Percentiles rank a stretch among this genome's conserved stretches.
phyloP scores from a whole-genome alignment of 2,329 filamentous ascomycete species.

The Rutstroemia sydowiana region DNA sequence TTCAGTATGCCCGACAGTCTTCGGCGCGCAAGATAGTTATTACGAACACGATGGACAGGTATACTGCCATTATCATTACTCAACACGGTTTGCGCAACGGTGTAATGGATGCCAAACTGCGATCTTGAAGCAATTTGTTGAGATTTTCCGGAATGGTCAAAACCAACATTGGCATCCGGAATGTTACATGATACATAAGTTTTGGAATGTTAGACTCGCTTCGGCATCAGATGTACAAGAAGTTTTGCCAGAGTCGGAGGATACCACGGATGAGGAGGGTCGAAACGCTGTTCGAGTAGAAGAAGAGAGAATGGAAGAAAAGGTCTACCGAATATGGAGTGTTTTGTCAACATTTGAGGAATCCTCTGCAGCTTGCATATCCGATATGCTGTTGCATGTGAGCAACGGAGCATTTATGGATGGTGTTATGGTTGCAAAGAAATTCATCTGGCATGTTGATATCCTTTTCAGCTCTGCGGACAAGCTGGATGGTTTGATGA shows the following conservation, averaged over 20 bases:
- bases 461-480: constrained; percentile 86
- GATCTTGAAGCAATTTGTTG: constrained; percentile 97
- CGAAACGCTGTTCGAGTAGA: constrained; percentile 72
- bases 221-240: constrained; percentile 40
- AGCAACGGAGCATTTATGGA: constrained; percentile 97
- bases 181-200: constrained; percentile 99
- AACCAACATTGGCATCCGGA: constrained; percentile 99
- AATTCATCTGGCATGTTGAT: constrained; percentile 94
- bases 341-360: constrained; percentile 95
- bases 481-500: constrained; percentile 68
- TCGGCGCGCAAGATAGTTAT: constrained; percentile 96
- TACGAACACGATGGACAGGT: constrained; percentile 96
- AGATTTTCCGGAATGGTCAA: constrained; percentile 95
- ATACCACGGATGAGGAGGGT: constrained; percentile 56
- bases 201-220: constrained; percentile 88
- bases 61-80: constrained; percentile 98
- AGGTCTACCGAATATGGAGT: constrained; percentile 97
- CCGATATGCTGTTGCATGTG: constrained; percentile 96
- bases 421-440: constrained; percentile 87
- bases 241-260: constrained; percentile 32
- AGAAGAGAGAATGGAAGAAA: constrained; percentile 94
- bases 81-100: constrained; percentile 89
- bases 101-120: constrained; percentile 97
- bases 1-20: constrained; percentile 94
- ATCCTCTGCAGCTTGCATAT: constrained; percentile 95